Evolutionary conservation across 805 yeast species (phyloP), one percentile per base, ranked within the genome.

Genomic region (Ogataea siamensis): DNA sequence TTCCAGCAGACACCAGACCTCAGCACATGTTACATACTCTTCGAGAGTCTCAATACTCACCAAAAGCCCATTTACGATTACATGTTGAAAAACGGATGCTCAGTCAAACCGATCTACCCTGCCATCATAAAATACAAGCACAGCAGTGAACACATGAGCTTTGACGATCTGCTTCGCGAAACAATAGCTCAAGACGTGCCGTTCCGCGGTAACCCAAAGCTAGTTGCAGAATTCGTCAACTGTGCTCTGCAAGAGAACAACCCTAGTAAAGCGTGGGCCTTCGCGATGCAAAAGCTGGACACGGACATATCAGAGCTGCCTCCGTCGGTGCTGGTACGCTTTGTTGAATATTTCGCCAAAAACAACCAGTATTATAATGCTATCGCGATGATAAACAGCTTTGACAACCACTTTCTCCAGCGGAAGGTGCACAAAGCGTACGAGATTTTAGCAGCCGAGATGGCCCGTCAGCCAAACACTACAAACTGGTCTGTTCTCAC

Each of bases 1-100:
- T 39, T 34, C 18, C 15, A 30, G 4, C 18, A 47, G n/a, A 23
- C n/a, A 4, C 58, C 56, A 1, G 40, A 51, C 24, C 21, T 44
- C 11, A 49, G 50, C 7, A 49, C 58, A 7, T 53, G 57, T 46
- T 54, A 45, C 37, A 50, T 53, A 8, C 32, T 53, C 11, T 43
- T 49, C 18, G 28, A 32, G 4, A 33, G 40, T 27, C 32, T 46
- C 2, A 28, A 34, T 3, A 11, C 13, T 2, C 40, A 41, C 7
- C 47, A 43, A 30, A 33, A 34, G 12, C 15, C 32, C 2, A 24
- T 54, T 4, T 45, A 29, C 21, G 43, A 49, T 2, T 15, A 37
- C 15, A 31, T 50, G 43, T 14, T 21, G 20, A 27, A 40, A 13
- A 12, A 29, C 16, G 31, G 39, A 2, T 24, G 38, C 16, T 40